Percentiles rank a stretch among this genome's conserved stretches.
Conservation (phyloP, 2,329 filamentous ascomycete species). For the Claviceps sorghi region DNA sequence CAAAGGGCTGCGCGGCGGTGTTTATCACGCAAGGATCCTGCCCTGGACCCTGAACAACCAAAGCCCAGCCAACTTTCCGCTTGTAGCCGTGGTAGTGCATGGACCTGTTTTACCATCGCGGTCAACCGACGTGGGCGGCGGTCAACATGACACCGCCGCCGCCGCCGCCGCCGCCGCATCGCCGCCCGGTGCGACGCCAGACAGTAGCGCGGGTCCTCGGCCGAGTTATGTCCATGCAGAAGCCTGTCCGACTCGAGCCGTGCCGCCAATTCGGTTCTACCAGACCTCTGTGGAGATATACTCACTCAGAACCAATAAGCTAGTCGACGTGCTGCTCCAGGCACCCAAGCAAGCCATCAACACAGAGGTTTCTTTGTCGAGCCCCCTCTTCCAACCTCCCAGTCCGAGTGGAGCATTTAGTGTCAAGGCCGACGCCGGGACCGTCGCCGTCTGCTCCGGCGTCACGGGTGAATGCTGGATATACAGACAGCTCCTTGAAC, state of each 20-base stretch:
- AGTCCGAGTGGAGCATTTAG: conserved; percentile 57
- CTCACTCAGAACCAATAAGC: conserved; percentile 61
- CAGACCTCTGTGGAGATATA: conserved; percentile 85
- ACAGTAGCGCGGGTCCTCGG: conserved; percentile 28
- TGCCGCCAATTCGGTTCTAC: conserved; percentile 43
- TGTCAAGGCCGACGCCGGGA: conserved; percentile 57
- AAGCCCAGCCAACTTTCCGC: conserved; percentile 44
- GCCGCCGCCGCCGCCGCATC: too few relatives aligned
- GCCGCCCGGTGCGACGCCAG: conserved; percentile 23
- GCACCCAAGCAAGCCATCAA: conserved; percentile 48
- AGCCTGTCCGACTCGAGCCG: conserved; percentile 18
- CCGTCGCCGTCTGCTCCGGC: conserved; percentile 62
- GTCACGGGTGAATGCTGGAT: conserved; percentile 78
- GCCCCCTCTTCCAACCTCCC: conserved; percentile 53
- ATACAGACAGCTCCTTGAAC: conserved; percentile 38
- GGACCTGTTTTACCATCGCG: conserved; percentile 47
- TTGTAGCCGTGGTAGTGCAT: conserved; percentile 69
- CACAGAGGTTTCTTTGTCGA: conserved; percentile 37
- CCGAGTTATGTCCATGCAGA: conserved; percentile 25
- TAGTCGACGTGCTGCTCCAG: conserved; percentile 59
- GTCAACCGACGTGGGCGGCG: conserved; percentile 20
- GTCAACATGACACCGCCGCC: conserved; percentile 23
- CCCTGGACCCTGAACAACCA: conserved; percentile 48
- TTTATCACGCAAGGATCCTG: conserved; percentile 70
- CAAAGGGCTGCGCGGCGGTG: conserved; percentile 63